Evolutionary conservation across 148 eudicot genomes (phyloP).

Genomic region (Rhododendron kiyosumense): DNA sequence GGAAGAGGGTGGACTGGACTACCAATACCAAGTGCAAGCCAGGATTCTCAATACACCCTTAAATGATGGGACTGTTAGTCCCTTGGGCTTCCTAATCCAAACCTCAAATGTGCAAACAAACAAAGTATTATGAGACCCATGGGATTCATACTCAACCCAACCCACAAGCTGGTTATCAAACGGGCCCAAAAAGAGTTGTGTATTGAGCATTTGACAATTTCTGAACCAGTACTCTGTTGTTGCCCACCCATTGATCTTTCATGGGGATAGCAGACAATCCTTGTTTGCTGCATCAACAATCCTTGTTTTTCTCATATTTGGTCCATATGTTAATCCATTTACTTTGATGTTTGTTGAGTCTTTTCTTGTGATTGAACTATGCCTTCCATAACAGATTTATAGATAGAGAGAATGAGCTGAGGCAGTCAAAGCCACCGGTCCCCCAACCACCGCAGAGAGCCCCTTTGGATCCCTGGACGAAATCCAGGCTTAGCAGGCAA

Average conservation of each 20-base stretch:
- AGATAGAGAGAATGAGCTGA: constrained; percentile 86
- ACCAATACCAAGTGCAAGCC: too few species aligned
- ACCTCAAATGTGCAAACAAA: too few species aligned
- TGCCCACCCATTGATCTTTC: neutral
- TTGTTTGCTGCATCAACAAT: neutral
- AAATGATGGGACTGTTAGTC: too few species aligned
- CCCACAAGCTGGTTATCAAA: too few species aligned
- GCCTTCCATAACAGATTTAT: constrained; percentile 48
- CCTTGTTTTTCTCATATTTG: neutral
- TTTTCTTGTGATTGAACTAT: neutral
- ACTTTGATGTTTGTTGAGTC: neutral
- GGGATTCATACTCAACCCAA: too few species aligned
- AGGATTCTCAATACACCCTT: too few species aligned
- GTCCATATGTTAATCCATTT: neutral
- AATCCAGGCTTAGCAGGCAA: constrained; percentile 70
- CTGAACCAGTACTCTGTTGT: neutral
- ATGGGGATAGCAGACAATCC: neutral
- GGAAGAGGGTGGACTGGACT: too few species aligned
- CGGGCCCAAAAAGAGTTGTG: too few species aligned
- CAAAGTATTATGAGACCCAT: too few species aligned
- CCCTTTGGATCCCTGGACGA: constrained; percentile 91
- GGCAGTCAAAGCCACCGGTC: constrained; percentile 77
- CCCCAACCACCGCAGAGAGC: constrained; percentile 74
- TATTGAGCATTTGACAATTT: neutral
- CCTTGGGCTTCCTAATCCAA: too few species aligned